A percentile compares a stretch with the other conserved stretches of the same genome.
Conservation (phyloP, 768 basidiomycete genomes). For the Leccinum subgranulosum region DNA sequence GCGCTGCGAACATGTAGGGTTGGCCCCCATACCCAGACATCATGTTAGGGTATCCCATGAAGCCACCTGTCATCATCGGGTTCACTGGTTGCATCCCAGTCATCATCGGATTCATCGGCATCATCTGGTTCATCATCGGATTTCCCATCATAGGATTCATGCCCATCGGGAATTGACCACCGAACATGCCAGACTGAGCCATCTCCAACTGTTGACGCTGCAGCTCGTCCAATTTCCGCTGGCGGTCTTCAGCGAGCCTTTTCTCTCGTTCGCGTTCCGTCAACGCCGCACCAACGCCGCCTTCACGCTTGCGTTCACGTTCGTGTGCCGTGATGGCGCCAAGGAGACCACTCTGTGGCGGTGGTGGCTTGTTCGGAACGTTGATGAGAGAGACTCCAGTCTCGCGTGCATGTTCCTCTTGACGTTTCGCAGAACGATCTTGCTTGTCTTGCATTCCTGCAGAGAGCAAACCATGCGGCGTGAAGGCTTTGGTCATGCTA, state of each 20-base stretch:
- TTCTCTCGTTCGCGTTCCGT: slow-evolving; percentile 96
- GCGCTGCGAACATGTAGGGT: slow-evolving; percentile 84
- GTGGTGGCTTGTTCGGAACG: slow-evolving; percentile 92
- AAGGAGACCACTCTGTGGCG: slow-evolving; percentile 91
- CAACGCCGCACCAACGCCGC: slow-evolving; percentile 90
- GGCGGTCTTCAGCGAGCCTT: slow-evolving; percentile 86
- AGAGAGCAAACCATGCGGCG: slow-evolving; percentile 90
- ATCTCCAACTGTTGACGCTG: slow-evolving; percentile 89
- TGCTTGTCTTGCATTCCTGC: slow-evolving; percentile 95
- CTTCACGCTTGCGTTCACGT: slow-evolving; percentile 89
- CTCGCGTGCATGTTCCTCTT: slow-evolving; percentile 92
- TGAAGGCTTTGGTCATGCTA: slow-evolving; percentile 89
- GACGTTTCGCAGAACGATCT: slow-evolving; percentile 91
- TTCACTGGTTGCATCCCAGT: slow-evolving; percentile 48
- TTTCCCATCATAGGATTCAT: slow-evolving; percentile 75
- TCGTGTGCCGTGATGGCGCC: slow-evolving; percentile 97
- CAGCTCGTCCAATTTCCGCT: slow-evolving; percentile 87
- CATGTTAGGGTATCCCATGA: slow-evolving; percentile 39
- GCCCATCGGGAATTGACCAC: slow-evolving; percentile 39
- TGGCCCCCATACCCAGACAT: slow-evolving; percentile 51
- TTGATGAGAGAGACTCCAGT: slow-evolving; percentile 90
- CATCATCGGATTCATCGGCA: slow-evolving; percentile 58
- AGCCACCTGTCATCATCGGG: slow-evolving; percentile 53
- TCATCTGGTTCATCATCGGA: slow-evolving; percentile 52
- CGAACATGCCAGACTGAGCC: slow-evolving; percentile 79